Conservation (phyloP, 148 eudicot species). For the Cornus controversa region DNA sequence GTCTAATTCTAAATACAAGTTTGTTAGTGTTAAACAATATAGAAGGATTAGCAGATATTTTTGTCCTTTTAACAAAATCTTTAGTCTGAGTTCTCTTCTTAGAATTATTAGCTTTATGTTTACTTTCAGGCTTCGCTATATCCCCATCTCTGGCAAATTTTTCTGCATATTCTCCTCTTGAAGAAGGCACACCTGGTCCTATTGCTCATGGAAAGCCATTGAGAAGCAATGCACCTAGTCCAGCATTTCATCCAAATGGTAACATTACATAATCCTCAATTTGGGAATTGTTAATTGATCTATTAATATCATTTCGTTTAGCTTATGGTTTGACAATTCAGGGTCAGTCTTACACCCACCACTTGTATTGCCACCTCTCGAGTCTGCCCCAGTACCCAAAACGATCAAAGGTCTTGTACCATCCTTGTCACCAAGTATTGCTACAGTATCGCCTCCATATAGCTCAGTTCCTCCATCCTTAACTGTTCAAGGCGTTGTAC, state of each 20-base stretch:
- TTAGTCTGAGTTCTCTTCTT: neutral
- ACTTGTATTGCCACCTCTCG: conserved; percentile 28
- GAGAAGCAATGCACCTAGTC: conserved; percentile 18
- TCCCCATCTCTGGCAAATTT: conserved; percentile 20
- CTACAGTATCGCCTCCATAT: conserved; percentile 29
- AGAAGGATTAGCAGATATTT: neutral
- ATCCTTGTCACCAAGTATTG: conserved; percentile 22
- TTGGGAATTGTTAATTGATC: neutral
- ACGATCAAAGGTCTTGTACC: conserved; percentile 25
- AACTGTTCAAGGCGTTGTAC: conserved; percentile 21
- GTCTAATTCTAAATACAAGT: neutral
- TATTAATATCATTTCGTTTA: neutral
- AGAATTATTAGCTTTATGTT: neutral
- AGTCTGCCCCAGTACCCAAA: conserved; percentile 32
- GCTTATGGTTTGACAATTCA: conserved; percentile 9
- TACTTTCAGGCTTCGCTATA: conserved; percentile 17
- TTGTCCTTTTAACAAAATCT: neutral
- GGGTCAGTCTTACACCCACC: conserved; percentile 28
- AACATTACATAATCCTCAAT: conserved; percentile 3
- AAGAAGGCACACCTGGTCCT: conserved; percentile 15
- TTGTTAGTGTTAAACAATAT: neutral
- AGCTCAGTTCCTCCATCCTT: conserved; percentile 34
- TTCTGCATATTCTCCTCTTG: conserved; percentile 14
- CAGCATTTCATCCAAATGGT: conserved; percentile 29
- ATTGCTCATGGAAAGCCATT: conserved; percentile 12